A percentile compares a stretch with the other conserved stretches of the same genome.
Conservation (phyloP, 1,284 basidiomycete species). For the Heterobasidion parviporum region DNA sequence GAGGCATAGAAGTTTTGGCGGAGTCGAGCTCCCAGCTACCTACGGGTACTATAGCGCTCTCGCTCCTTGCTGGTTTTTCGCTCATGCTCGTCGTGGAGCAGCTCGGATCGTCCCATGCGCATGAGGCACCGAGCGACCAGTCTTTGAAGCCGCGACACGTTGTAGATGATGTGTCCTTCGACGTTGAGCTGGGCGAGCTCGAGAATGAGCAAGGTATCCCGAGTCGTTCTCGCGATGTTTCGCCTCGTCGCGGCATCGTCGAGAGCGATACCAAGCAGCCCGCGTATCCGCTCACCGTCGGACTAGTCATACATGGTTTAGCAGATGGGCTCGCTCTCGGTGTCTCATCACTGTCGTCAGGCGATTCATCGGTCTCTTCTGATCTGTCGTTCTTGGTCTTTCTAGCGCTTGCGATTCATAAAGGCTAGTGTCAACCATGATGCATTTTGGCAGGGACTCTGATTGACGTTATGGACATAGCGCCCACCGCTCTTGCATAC, state of each 20-base stretch:
- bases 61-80: conserved; percentile 74
- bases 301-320: conserved; percentile 78
- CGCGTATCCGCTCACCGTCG: conserved; percentile 72
- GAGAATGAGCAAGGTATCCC: conserved; percentile 27
- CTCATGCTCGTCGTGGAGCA: conserved; percentile 80
- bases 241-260: conserved; percentile 1
- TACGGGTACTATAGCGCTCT: conserved; percentile 55
- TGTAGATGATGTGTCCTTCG: conserved; percentile 39
- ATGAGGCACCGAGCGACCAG: conserved; percentile 18
- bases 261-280: conserved; percentile 13
- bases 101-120: conserved; percentile 41
- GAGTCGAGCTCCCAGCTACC: conserved; percentile 32
- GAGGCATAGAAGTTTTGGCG: conserved; percentile 56
- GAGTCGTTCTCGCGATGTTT: neutral
- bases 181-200: conserved; percentile 47
- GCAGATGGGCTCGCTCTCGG: conserved; percentile 90
- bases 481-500: conserved; percentile 79
- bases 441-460: neutral
- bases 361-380: conserved; percentile 21
- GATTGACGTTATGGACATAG: conserved; percentile 29
- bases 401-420: conserved; percentile 82
- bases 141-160: conserved; percentile 8
- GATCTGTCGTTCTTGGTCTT: conserved; percentile 76
- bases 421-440: conserved; percentile 43
- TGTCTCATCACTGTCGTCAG: conserved; percentile 48